phyloP scores from a whole-genome alignment of 2,329 filamentous ascomycete genomes.

The Huntiella moniliformis region DNA sequence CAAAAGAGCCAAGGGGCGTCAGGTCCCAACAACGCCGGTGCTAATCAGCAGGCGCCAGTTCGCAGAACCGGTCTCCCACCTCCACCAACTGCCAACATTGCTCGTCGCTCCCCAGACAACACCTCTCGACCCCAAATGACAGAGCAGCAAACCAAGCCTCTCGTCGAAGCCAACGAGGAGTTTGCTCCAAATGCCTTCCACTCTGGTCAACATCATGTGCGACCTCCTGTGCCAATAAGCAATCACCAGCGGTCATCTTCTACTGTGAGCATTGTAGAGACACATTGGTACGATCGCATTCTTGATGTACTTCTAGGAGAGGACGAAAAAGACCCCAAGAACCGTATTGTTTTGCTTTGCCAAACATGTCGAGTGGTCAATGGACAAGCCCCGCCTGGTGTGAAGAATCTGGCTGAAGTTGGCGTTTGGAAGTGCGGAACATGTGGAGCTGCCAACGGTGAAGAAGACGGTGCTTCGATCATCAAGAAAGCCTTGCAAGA shows the following conservation, averaged over 20 bases:
- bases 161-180: slow-evolving; percentile 30
- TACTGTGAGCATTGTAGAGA: slow-evolving; percentile 16
- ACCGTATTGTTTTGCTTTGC: slow-evolving; percentile 78
- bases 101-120: slow-evolving; percentile 19
- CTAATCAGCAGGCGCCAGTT: not conserved
- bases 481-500: slow-evolving; percentile 41
- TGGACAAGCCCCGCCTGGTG: slow-evolving; percentile 82
- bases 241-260: slow-evolving; percentile 1
- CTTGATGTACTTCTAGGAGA: slow-evolving; percentile 84
- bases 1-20: no score
- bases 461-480: slow-evolving; percentile 56
- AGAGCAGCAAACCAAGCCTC: slow-evolving; percentile 15
- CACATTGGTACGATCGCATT: slow-evolving; percentile 87
- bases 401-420: slow-evolving; percentile 55
- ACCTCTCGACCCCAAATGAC: slow-evolving; percentile 16
- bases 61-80: slow-evolving; percentile 19
- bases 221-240: not conserved
- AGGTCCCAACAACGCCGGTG: not conserved
- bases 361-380: slow-evolving; percentile 70
- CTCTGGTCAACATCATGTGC: slow-evolving; percentile 14
- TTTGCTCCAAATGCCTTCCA: slow-evolving; percentile 58
- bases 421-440: slow-evolving; percentile 76
- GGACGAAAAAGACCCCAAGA: slow-evolving; percentile 82
- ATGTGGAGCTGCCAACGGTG: slow-evolving; percentile 69
- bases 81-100: slow-evolving; percentile 46